Conservation (phyloP, 805 yeast genomes). For the Candida insectalens region DNA sequence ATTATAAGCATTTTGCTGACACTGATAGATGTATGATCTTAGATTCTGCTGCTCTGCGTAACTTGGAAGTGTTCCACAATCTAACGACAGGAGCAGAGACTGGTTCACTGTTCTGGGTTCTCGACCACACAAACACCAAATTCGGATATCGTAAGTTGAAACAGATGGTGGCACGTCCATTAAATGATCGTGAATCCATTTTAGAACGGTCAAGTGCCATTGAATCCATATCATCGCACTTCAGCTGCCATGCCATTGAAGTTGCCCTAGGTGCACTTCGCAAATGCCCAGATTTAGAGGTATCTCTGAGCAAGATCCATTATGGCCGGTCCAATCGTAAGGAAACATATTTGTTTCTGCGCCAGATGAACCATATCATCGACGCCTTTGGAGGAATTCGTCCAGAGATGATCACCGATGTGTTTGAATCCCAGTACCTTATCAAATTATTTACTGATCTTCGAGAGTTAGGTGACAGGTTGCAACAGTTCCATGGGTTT, state of each 20-base stretch:
- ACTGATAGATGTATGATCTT: conserved; percentile 41
- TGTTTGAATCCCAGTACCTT: conserved; percentile 15
- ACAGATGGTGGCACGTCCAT: conserved; percentile 71
- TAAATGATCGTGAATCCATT: conserved; percentile 43
- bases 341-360: conserved; percentile 48
- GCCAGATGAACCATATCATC: conserved; percentile 30
- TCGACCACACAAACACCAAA: conserved; percentile 72
- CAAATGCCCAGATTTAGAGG: conserved; percentile 44
- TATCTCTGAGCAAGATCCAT: conserved; percentile 46
- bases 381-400: conserved; percentile 18
- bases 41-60: conserved; percentile 55
- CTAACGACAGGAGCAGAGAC: conserved; percentile 40
- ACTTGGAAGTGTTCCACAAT: conserved; percentile 69
- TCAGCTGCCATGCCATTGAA: conserved; percentile 28
- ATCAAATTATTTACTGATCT: conserved; percentile 12
- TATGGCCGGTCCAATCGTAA: conserved; percentile 49
- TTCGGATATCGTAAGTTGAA: conserved; percentile 63
- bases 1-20: conserved; percentile 42
- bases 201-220: conserved; percentile 57
- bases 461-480: conserved; percentile 6
- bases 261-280: conserved; percentile 18
- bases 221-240: conserved; percentile 32
- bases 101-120: conserved; percentile 72
- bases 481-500: conserved; percentile 23
- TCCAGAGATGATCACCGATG: conserved; percentile 7